phyloP scores from a whole-genome alignment of 2,329 filamentous ascomycete genomes.

The Alternaria arbusti region DNA sequence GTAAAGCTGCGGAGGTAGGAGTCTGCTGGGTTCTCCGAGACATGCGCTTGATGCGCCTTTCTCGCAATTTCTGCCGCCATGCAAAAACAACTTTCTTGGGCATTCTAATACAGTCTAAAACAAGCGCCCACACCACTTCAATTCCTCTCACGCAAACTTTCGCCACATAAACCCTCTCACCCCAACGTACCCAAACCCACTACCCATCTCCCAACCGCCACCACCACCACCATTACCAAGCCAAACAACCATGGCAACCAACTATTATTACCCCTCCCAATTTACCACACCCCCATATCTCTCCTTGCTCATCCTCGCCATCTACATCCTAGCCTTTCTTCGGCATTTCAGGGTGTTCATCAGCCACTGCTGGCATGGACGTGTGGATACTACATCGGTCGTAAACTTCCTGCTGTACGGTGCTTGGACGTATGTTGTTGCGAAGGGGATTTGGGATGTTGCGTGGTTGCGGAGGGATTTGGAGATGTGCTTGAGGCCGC shows the following conservation, averaged over 20 bases:
- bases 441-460: too few relatives aligned
- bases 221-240: rapidly evolving
- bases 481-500: too few relatives aligned
- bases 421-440: too few relatives aligned
- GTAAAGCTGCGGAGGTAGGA: neutral
- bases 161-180: neutral
- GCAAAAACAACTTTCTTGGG: rapidly evolving
- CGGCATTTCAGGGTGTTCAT: too few relatives aligned
- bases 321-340: too few relatives aligned
- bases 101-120: neutral
- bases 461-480: too few relatives aligned
- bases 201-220: neutral
- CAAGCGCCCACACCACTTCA: rapidly evolving
- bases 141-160: neutral
- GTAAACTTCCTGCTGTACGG: too few relatives aligned
- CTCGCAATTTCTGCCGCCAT: neutral
- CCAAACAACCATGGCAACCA: neutral
- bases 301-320: too few relatives aligned
- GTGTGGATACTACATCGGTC: too few relatives aligned
- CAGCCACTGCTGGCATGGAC: too few relatives aligned
- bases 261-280: neutral
- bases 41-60: rapidly evolving
- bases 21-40: rapidly evolving
- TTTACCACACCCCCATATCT: too few relatives aligned
- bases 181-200: too few relatives aligned